Evolutionary conservation across 2,329 filamentous ascomycete genomes (phyloP).

Genomic region (Gnomoniopsis smithogilvyi): DNA sequence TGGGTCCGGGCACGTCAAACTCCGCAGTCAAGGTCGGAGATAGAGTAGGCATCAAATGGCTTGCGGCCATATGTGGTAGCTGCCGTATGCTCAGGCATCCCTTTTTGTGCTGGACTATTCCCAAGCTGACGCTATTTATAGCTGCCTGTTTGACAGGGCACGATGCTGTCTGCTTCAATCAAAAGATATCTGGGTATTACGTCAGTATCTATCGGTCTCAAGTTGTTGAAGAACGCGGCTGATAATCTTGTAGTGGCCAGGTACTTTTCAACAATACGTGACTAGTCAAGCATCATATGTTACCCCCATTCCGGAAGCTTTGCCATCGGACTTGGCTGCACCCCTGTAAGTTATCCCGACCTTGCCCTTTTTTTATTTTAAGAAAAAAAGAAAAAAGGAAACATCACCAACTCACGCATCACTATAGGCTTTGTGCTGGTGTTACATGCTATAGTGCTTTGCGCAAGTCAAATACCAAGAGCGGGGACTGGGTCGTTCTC

Average conservation of each 20-base stretch:
- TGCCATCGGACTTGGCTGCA: constrained; percentile 59
- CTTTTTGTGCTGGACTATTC: not conserved
- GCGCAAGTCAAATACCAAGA: constrained; percentile 55
- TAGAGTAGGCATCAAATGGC: constrained; percentile 69
- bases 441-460: constrained; percentile 66
- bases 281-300: constrained; percentile 64
- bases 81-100: constrained; percentile 28
- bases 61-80: constrained; percentile 53
- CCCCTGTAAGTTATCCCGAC: constrained; percentile 44
- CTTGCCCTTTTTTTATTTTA: too few relatives aligned
- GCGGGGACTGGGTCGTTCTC: constrained; percentile 60
- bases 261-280: constrained; percentile 71
- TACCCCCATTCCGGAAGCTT: constrained; percentile 62
- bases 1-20: constrained; percentile 57
- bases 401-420: not conserved
- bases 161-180: constrained; percentile 62
- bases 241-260: constrained; percentile 42
- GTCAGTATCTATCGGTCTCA: not conserved
- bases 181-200: constrained; percentile 63
- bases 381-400: too few relatives aligned
- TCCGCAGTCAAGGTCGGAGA: constrained; percentile 61
- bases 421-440: constrained; percentile 32
- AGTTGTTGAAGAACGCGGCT: not conserved
- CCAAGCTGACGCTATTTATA: constrained; percentile 27
- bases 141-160: constrained; percentile 52